Conservation (phyloP, 2,329 filamentous ascomycete species). For the Claviceps lovelessii region DNA sequence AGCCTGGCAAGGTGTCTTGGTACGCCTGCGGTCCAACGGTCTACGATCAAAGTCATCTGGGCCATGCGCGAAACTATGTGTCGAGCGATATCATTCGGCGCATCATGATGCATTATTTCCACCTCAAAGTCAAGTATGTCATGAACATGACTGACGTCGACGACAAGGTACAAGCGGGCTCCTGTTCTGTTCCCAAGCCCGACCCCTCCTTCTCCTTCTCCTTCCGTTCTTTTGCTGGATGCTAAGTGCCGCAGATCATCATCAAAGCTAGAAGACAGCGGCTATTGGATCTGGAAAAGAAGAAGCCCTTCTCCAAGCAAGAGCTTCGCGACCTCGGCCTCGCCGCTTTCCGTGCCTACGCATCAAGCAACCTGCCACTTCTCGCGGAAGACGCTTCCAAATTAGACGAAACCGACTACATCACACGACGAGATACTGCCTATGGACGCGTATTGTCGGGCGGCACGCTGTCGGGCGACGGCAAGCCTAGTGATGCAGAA, state of each 20-base stretch:
- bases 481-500: constrained; percentile 58
- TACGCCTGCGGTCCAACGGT: constrained; percentile 83
- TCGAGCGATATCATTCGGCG: constrained; percentile 77
- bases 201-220: too few relatives aligned
- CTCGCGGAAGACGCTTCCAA: constrained; percentile 28
- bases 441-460: constrained; percentile 43
- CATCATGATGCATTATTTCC: constrained; percentile 71
- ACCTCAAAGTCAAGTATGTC: constrained; percentile 69
- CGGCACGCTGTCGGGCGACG: constrained; percentile 40
- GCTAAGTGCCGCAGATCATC: constrained; percentile 30
- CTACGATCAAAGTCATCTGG: constrained; percentile 68
- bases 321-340: constrained; percentile 33
- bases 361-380: constrained; percentile 39
- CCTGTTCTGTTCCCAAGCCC: too few relatives aligned
- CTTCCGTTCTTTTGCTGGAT: background rate
- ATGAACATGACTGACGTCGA: constrained; percentile 89
- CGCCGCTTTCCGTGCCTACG: constrained; percentile 41
- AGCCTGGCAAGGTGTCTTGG: constrained; percentile 62
- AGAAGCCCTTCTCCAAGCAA: constrained; percentile 43
- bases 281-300: constrained; percentile 62
- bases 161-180: constrained; percentile 40
- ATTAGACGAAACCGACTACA: constrained; percentile 37
- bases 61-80: constrained; percentile 82
- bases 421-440: constrained; percentile 31
- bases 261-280: constrained; percentile 60